Conservation (phyloP, 495 filamentous ascomycete species). For the Bryoglossum gracile region DNA sequence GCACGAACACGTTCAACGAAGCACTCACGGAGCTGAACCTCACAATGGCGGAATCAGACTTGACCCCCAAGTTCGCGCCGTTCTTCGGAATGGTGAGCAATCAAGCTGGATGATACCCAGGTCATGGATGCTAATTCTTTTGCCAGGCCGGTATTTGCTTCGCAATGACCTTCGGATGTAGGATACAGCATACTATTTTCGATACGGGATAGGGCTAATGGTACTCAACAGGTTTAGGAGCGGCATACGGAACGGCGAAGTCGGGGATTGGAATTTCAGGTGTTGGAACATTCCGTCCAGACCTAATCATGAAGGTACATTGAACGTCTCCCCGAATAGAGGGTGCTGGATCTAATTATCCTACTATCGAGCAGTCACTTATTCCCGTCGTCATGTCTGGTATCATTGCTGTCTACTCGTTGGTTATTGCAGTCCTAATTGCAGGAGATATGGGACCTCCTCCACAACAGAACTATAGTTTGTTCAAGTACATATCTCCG, state of each 20-base stretch:
- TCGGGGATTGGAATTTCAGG: conserved; percentile 95
- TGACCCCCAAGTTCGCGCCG: conserved; percentile 84
- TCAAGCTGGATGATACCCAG: conserved; percentile 3
- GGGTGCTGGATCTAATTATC: no score
- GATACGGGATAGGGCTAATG: conserved; percentile 8
- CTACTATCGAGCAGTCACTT: conserved; percentile 65
- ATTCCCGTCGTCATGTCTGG: conserved; percentile 99
- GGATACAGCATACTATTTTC: conserved; percentile 28
- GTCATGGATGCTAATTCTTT: conserved; percentile 30
- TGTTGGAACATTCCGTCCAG: conserved; percentile 83
- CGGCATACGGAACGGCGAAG: conserved; percentile 96
- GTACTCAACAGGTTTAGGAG: conserved; percentile 62
- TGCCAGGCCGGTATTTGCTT: conserved; percentile 75
- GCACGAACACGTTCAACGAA: neutral
- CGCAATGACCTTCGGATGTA: conserved; percentile 96
- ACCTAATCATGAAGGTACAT: conserved; percentile 94
- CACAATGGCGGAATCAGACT: conserved; percentile 17
- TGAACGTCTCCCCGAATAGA: no score
- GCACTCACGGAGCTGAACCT: conserved; percentile 10
- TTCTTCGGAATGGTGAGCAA: conserved; percentile 92
- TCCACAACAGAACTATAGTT: conserved; percentile 54
- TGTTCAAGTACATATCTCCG: conserved; percentile 62
- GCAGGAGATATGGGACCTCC: conserved; percentile 72
- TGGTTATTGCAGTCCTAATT: conserved; percentile 94
- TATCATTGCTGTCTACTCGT: conserved; percentile 96